These are phyloP conservation scores for Aureobasidium sp. DNA, from an alignment of 2,329 filamentous ascomycete genomes.

Conservation along the genomic window DNA sequence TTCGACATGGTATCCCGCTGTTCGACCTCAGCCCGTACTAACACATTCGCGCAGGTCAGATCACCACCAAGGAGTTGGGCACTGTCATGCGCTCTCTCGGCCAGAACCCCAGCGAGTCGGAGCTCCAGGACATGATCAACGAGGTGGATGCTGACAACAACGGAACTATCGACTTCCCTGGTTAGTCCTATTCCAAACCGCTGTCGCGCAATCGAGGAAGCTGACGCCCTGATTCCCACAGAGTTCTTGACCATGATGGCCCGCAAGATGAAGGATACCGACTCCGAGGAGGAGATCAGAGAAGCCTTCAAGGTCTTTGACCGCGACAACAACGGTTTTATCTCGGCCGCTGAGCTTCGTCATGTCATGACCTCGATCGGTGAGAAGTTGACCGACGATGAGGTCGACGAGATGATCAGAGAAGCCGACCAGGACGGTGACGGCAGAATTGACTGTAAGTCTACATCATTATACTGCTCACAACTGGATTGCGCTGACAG, in stretches of 20 bases:
- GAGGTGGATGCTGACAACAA: constrained; percentile 58
- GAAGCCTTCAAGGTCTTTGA: constrained; percentile 61
- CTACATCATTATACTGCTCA: background rate
- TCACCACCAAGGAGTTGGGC: constrained; percentile 55
- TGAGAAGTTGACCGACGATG: constrained; percentile 55
- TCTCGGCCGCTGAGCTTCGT: constrained; percentile 53
- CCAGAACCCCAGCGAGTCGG: constrained; percentile 53
- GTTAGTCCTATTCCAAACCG: constrained; percentile 24
- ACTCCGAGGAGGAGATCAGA: constrained; percentile 56
- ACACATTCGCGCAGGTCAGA: constrained; percentile 41
- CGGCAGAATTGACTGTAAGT: constrained; percentile 55
- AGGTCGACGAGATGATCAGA: constrained; percentile 58
- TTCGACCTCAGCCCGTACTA: background rate
- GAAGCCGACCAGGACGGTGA: constrained; percentile 58
- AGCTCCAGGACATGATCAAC: constrained; percentile 59
- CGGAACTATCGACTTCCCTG: constrained; percentile 57
- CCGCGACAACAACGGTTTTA: constrained; percentile 57
- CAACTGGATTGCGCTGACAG: constrained; percentile 11
- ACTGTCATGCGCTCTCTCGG: constrained; percentile 57
- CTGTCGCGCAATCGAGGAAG: background rate
- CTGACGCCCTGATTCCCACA: constrained; percentile 20
- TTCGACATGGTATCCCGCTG: constrained; percentile 8
- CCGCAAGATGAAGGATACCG: constrained; percentile 52
- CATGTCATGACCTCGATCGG: constrained; percentile 57
- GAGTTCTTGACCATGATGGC: constrained; percentile 62